These are phyloP conservation scores for Mycena olivaceomarginata DNA, from an alignment of 768 basidiomycete species.

Conservation along the genomic window DNA sequence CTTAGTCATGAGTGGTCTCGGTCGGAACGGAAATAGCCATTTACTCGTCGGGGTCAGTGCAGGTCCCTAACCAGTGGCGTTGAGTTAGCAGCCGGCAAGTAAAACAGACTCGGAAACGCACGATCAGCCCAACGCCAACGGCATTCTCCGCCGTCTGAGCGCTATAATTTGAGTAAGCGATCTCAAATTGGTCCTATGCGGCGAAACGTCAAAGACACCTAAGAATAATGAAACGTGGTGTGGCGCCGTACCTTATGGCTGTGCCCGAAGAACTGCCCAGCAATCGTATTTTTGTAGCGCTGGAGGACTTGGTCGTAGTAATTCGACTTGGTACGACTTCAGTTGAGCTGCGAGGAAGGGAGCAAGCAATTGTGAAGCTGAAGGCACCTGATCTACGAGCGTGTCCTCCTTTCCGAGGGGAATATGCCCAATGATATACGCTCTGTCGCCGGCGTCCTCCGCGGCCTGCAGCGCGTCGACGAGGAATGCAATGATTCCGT, in stretches of 20 bases:
- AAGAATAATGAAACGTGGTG: background rate
- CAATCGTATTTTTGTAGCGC: conserved; percentile 62
- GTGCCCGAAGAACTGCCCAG: conserved; percentile 65
- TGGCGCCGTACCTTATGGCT: conserved; percentile 53
- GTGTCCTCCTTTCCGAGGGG: conserved; percentile 56
- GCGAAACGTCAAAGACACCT: background rate
- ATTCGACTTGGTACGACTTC: conserved; percentile 54
- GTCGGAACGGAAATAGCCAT: conserved; percentile 1
- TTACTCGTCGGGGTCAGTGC: conserved; percentile 63
- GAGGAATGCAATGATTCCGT: conserved; percentile 63
- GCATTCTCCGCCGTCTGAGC: conserved; percentile 55
- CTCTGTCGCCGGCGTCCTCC: conserved; percentile 59
- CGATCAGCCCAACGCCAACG: conserved; percentile 55
- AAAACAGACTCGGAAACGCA: background rate
- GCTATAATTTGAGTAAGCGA: conserved; percentile 61
- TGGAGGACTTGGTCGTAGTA: conserved; percentile 65
- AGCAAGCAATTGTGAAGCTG: background rate
- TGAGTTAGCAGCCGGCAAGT: conserved; percentile 12
- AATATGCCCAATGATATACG: conserved; percentile 63
- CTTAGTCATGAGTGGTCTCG: background rate
- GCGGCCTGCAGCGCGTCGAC: conserved; percentile 59
- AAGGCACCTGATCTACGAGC: conserved; percentile 43
- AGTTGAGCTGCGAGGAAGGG: background rate
- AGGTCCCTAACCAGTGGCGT: conserved; percentile 43
- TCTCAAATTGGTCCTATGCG: conserved; percentile 61